A percentile compares a stretch with the other conserved stretches of the same genome.
Conservation (phyloP, 495 filamentous ascomycete genomes). For the Thermothielavioides terrestris region DNA sequence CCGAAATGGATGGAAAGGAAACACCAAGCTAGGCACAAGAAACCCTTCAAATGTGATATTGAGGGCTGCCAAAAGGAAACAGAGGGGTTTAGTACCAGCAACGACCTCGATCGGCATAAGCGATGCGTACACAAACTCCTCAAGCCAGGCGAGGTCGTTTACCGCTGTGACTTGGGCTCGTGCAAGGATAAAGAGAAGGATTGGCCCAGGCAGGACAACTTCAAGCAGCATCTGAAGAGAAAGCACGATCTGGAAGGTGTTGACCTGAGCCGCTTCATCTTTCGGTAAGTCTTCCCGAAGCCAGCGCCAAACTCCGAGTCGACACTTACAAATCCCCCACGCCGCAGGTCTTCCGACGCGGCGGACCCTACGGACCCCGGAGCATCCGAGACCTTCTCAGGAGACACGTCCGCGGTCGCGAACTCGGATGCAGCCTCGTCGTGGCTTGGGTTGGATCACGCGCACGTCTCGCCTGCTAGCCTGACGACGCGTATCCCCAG, state of each 20-base stretch:
- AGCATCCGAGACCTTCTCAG: not conserved
- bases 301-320: not conserved
- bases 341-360: not conserved
- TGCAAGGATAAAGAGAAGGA: constrained; percentile 64
- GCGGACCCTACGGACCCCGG: not conserved
- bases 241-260: constrained; percentile 51
- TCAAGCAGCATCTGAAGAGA: constrained; percentile 73
- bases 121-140: constrained; percentile 63
- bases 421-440: not conserved
- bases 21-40: constrained; percentile 68
- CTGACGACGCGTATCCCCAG: not conserved
- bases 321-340: not conserved
- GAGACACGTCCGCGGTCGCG: not conserved
- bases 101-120: constrained; percentile 69
- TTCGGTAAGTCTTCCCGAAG: constrained; percentile 39
- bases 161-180: constrained; percentile 53
- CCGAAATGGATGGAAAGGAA: constrained; percentile 49
- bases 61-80: constrained; percentile 46
- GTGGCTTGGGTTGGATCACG: constrained; percentile 7
- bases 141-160: constrained; percentile 48
- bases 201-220: constrained; percentile 90
- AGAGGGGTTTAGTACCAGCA: constrained; percentile 71
- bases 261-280: constrained; percentile 44
- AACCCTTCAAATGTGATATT: constrained; percentile 60
- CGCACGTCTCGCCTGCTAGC: not conserved